Evolutionary conservation across 805 yeast species (phyloP).

Genomic region (Cyberlindnera suaveolens): DNA sequence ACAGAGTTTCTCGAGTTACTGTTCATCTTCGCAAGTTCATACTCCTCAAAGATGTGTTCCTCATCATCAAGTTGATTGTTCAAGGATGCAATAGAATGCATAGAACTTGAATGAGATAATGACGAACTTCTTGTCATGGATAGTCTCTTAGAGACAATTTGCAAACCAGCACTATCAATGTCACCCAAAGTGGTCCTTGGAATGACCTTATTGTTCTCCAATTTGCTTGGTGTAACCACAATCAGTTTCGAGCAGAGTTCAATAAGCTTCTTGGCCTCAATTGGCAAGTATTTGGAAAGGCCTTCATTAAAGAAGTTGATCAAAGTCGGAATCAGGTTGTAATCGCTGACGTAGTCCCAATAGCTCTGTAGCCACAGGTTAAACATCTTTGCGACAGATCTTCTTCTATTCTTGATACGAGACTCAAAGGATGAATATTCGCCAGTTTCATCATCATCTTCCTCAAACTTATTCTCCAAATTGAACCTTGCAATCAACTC

Average conservation of each 20-base stretch:
- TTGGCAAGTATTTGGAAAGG: constrained; percentile 51
- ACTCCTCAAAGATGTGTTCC: constrained; percentile 50
- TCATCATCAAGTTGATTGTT: constrained; percentile 25
- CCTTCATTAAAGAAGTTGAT: constrained; percentile 79
- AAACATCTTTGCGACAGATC: constrained; percentile 60
- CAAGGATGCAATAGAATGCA: constrained; percentile 26
- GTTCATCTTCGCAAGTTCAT: constrained; percentile 44
- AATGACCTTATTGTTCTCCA: constrained; percentile 18
- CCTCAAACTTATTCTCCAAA: constrained; percentile 30
- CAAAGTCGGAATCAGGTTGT: constrained; percentile 56
- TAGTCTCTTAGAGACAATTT: constrained; percentile 49
- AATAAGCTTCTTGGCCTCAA: constrained; percentile 56
- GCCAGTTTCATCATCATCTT: constrained; percentile 28
- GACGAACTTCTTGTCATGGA: constrained; percentile 23
- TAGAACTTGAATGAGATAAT: constrained; percentile 32
- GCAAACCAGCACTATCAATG: constrained; percentile 26
- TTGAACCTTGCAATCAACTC: constrained; percentile 64
- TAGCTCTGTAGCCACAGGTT: constrained; percentile 86
- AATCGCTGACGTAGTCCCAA: constrained; percentile 68
- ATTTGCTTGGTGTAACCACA: constrained; percentile 45
- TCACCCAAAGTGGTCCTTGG: constrained; percentile 1
- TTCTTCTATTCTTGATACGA: constrained; percentile 51
- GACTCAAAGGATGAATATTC: constrained; percentile 31
- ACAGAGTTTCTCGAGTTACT: constrained; percentile 37
- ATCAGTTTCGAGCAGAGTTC: constrained; percentile 59